Evolutionary conservation across 2,329 filamentous ascomycete species (phyloP), one percentile per base, ranked within the genome.

Genomic region (Penicillium sp.): DNA sequence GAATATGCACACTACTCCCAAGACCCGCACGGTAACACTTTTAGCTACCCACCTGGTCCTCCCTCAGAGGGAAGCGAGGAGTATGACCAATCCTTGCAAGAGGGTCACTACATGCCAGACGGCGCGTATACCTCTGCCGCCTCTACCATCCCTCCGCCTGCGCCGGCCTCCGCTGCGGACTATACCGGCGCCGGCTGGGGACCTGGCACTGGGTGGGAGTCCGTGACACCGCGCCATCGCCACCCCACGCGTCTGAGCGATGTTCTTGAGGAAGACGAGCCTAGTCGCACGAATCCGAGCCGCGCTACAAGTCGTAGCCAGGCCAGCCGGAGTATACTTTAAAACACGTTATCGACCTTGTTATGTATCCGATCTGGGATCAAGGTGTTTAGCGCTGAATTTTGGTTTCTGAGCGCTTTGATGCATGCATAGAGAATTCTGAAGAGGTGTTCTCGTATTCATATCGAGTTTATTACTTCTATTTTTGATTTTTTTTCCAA

Each of bases 181-280:
- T 91, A 91, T 67, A 79, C 81, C 6, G 87, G 86, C 42, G 77
- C 83, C 42, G 85, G 82, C 23, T 90, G 86, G 72, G 86, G 79
- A n/a, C 72, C 80, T 8, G 82, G 83, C 1, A 81, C 85, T 3
- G 86, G 84, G 16, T 95, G 90, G 90, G 89, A 94, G 60, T 75
- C 77, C n/a, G 78, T 90, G 59, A 86, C 87, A 25, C 82, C 86
- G 6, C 71, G 79, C 53, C 91, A 96, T 72, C 90, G 94, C 63
- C 91, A 96, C 73, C 91, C 91, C 0, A 96, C 91, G 9, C 80
- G 92, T 54, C 78, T 96, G 59, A 96, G 91, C 71, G 91, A 96
- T 73, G 91, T 96, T 29, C 81, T 94, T 31, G 88, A 91, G 68
- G 91, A 95, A 60, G 90, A 94, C 62, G 90, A 95, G 73, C 81